Evolutionary conservation across 1,139 yeast species (phyloP), one percentile per base, ranked within the genome.

Genomic region (Yamadazyma buinensis): DNA sequence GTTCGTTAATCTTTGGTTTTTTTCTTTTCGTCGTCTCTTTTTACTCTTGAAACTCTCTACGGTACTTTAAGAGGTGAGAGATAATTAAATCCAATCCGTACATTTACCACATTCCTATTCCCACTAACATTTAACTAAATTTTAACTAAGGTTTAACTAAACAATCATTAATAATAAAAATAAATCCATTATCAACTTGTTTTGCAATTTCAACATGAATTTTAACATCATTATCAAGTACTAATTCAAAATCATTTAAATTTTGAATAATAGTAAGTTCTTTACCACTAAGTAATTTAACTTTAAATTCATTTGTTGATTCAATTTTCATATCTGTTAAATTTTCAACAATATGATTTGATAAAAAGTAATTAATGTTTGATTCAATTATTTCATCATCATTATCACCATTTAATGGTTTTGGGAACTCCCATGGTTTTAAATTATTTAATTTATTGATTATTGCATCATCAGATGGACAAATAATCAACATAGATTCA

Each of bases 361-460:
- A 59, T 26, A 80, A 65, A 46, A 78, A 81, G 41, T 61, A 59
- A 29, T 67, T 52, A 28, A 79, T 55, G 51, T 82, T 82, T 4
- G 59, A 46, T 11, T 57, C 52, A 6, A 74, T 65, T 0, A 68
- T 61, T 23, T 56, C 64, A 40, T 64, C 60, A 19, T 67, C 72
- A 29, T 57, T 52, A 12, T 52, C 64, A 11, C 46, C 52, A 14
- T 60, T 63, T 13, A 77, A 57, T 2, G 59, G 40, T 8, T 49
- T 54, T 1, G 90, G 88, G 52, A 78, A 81, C 48, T 79, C 78
- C 88, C 88, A 81, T 23, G 88, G 88, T 49, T 81, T 81, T 40
- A 56, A 31, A 39, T 52, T 55, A 57, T 51, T 23, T 47, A 55
- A 43, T 53, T 58, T 55, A 22, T 39, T 41, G 23, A 50, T 57